Conservation (phyloP, 1,284 basidiomycete species). For the Malassezia vespertilionis region DNA sequence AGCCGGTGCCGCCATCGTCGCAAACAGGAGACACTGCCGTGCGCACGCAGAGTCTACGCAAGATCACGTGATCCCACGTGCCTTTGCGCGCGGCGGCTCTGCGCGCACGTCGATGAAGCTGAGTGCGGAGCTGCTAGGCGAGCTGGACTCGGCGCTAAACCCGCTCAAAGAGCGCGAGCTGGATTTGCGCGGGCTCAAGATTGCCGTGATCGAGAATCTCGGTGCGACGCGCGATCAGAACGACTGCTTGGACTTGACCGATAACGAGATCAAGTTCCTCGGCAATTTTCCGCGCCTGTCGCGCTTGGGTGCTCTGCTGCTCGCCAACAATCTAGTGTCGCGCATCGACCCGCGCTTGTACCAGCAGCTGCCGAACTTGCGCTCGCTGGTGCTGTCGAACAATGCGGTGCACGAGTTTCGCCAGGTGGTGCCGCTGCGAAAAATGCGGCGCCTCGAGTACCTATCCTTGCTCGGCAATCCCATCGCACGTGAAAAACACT, state of each 20-base stretch:
- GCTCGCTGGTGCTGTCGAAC: constrained; percentile 54
- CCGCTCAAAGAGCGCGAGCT: constrained; percentile 87
- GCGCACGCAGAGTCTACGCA: neutral
- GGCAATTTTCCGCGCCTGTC: constrained; percentile 74
- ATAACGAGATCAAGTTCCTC: constrained; percentile 81
- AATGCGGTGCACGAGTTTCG: constrained; percentile 58
- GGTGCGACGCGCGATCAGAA: constrained; percentile 94
- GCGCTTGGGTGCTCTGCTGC: constrained; percentile 65
- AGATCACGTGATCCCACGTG: constrained; percentile 15
- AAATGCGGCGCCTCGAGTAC: constrained; percentile 67
- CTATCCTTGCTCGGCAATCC: constrained; percentile 81
- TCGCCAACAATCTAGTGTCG: constrained; percentile 77
- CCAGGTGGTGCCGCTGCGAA: constrained; percentile 72
- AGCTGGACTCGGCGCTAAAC: constrained; percentile 68
- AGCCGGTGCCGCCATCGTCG: constrained; percentile 1
- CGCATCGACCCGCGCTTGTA: constrained; percentile 68
- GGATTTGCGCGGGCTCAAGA: constrained; percentile 59
- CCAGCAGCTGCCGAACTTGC: constrained; percentile 70
- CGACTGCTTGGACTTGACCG: constrained; percentile 87
- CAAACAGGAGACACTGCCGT: neutral
- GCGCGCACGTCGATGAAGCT: constrained; percentile 61
- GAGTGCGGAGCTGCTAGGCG: constrained; percentile 75
- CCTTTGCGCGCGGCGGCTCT: neutral
- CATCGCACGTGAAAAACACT: constrained; percentile 83
- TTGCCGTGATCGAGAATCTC: constrained; percentile 96